Base-by-base conservation (phyloP, 305 asterid species). In the Solanum aculeatissimum region DNA sequence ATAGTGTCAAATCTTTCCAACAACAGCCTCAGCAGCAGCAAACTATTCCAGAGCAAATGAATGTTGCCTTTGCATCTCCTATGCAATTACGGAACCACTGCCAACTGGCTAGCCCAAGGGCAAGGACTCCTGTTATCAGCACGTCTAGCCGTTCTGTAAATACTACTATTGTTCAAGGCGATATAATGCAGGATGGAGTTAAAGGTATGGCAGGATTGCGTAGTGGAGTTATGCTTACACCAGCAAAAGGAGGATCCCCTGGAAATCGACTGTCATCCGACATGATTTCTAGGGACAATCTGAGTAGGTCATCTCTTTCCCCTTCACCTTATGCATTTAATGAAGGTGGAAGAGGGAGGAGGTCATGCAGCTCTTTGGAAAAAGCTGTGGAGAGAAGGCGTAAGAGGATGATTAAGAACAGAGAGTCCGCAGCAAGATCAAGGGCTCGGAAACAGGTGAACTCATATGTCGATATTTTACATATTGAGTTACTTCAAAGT, bases 361-460 rank as follows among this genome's bases (percentile, higher is more conserved):
- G 92, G 85, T 87, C 96, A 2, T 80, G 89, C 74, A 83, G 92
- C 85, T 66, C 97, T 84, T 84, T 97, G 87, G 99, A 95, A 91
- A 95, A 97, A 89, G 98, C 93, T 81, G 99, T 94, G 84, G 99
- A 97, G 91, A 89, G 99, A 82, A 92, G 99, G 91, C 97, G 93
- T 43, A 93, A 91, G 94, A 95, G 98, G 85, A 96, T 96, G 99
- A 95, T 96, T 13, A 96, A 96, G 86, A 96, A 96, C 89, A 84
- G 99, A 84, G 99, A 97, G 85, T 94, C 98, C 84, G 98, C 99
- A 86, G 97, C 99, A 74, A 91, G 98, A 83, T 97, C 99, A 51
- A 91, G 98, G 86, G 97, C 95, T 85, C 88, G 99, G 88, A 97
- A 95, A 89, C 99, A 95, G 99, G 98, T 97, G 88, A 84, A 27